phyloP scores from a whole-genome alignment of 768 basidiomycete species.

The Hericium alpestre region DNA sequence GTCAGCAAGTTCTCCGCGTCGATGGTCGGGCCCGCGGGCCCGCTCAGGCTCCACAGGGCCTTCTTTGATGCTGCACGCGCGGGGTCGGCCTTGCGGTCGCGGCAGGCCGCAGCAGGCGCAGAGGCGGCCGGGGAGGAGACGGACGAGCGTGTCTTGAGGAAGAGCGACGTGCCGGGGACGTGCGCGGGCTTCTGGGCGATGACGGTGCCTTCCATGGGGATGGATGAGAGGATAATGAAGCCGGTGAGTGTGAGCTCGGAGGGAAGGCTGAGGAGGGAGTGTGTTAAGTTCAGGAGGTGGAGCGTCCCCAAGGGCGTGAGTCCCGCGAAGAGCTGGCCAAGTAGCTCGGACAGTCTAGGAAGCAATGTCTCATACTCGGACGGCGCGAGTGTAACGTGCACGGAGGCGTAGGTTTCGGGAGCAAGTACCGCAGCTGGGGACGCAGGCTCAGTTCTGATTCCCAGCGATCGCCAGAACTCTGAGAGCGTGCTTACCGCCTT shows the following conservation, averaged over 20 bases:
- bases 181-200: conserved; percentile 65
- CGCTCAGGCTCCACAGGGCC: conserved; percentile 75
- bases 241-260: conserved; percentile 57
- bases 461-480: conserved; percentile 2
- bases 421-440: conserved; percentile 45
- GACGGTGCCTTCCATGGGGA: conserved; percentile 31
- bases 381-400: conserved; percentile 56
- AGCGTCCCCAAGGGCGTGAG: conserved; percentile 62
- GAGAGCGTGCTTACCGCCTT: conserved; percentile 45
- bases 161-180: conserved; percentile 27
- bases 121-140: neutral
- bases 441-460: neutral
- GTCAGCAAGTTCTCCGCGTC: conserved; percentile 81
- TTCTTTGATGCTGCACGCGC: conserved; percentile 59
- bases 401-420: conserved; percentile 47
- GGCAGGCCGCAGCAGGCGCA: conserved; percentile 22
- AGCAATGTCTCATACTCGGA: conserved; percentile 51
- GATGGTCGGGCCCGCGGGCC: conserved; percentile 62
- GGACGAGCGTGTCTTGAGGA: conserved; percentile 27
- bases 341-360: conserved; percentile 42
- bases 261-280: conserved; percentile 33
- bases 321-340: conserved; percentile 49
- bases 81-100: conserved; percentile 31
- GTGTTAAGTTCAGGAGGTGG: conserved; percentile 46
- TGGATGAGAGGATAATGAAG: conserved; percentile 44